A percentile compares a stretch with the other conserved stretches of the same genome.
phyloP scores from a whole-genome alignment of 257 asterid species.

The Phtheirospermum japonicum region DNA sequence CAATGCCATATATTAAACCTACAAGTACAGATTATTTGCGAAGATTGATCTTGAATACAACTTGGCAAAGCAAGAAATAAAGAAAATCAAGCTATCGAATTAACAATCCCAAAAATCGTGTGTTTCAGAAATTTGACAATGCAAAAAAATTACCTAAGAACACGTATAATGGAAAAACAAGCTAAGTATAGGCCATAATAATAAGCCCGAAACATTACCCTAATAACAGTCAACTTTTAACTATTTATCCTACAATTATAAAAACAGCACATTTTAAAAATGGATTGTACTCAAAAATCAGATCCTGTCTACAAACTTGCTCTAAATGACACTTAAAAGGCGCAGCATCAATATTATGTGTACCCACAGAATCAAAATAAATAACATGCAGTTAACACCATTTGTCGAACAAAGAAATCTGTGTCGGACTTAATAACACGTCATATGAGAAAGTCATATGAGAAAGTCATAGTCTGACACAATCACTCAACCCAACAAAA shows the following conservation, averaged over 20 bases:
- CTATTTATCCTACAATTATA: not conserved
- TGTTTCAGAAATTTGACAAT: not conserved
- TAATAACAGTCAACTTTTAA: not conserved
- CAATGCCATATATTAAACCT: not conserved
- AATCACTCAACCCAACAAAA: not conserved
- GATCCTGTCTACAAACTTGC: not conserved
- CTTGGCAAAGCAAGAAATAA: not conserved
- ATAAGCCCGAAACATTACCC: not conserved
- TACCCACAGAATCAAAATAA: not conserved
- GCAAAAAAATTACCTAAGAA: not conserved
- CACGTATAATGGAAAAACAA: not conserved
- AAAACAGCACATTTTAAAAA: not conserved
- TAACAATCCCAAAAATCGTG: not conserved
- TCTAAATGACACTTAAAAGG: slow-evolving; percentile 10
- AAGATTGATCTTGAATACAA: too few relatives aligned
- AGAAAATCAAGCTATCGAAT: not conserved
- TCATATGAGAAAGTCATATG: not conserved
- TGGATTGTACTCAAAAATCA: slow-evolving; percentile 2
- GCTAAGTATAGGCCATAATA: not conserved
- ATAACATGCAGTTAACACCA: not conserved
- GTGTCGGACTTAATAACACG: too few relatives aligned
- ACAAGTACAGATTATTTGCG: not conserved
- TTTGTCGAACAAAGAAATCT: too few relatives aligned
- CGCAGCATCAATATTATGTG: not conserved
- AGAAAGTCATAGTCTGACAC: not conserved